These are phyloP conservation scores for Antrodiella citrinella DNA, from an alignment of 768 basidiomycete species.

Conservation along the genomic window DNA sequence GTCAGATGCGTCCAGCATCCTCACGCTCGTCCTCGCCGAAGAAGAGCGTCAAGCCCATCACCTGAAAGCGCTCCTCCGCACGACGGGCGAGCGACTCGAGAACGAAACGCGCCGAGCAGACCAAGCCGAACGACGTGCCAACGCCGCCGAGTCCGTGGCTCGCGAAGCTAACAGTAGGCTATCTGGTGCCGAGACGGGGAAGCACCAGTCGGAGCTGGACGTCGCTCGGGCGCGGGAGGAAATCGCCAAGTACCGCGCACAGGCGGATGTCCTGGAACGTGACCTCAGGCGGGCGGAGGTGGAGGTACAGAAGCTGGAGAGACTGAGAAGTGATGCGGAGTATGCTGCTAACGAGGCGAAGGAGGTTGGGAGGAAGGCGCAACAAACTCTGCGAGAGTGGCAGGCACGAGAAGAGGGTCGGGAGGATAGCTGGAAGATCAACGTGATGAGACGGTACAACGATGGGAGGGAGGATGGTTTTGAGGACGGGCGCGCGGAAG, in stretches of 20 bases:
- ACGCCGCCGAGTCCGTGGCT: conserved; percentile 40
- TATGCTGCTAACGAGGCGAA: conserved; percentile 34
- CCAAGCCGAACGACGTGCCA: conserved; percentile 41
- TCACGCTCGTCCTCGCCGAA: conserved; percentile 36
- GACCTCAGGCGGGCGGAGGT: conserved; percentile 30
- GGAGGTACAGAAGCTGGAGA: conserved; percentile 30
- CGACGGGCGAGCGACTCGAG: conserved; percentile 46
- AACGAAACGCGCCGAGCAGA: conserved; percentile 49
- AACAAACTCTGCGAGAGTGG: conserved; percentile 35
- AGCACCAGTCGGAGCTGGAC: conserved; percentile 31
- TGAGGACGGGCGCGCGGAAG: conserved; percentile 33
- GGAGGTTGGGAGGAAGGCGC: conserved; percentile 34
- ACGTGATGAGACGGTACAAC: conserved; percentile 36
- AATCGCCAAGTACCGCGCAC: conserved; percentile 36
- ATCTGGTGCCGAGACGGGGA: conserved; percentile 37
- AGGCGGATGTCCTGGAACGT: conserved; percentile 38
- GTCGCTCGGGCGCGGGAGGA: conserved; percentile 35
- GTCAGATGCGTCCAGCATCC: conserved; percentile 19
- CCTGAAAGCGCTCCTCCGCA: conserved; percentile 44
- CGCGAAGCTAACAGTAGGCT: conserved; percentile 30
- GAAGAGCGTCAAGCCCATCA: conserved; percentile 51
- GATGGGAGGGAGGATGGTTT: conserved; percentile 26
- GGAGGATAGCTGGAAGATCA: conserved; percentile 34
- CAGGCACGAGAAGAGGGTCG: conserved; percentile 34
- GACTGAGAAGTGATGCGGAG: conserved; percentile 33